phyloP scores from a whole-genome alignment of 306 rosid species.

The Dicorynia guianensis region DNA sequence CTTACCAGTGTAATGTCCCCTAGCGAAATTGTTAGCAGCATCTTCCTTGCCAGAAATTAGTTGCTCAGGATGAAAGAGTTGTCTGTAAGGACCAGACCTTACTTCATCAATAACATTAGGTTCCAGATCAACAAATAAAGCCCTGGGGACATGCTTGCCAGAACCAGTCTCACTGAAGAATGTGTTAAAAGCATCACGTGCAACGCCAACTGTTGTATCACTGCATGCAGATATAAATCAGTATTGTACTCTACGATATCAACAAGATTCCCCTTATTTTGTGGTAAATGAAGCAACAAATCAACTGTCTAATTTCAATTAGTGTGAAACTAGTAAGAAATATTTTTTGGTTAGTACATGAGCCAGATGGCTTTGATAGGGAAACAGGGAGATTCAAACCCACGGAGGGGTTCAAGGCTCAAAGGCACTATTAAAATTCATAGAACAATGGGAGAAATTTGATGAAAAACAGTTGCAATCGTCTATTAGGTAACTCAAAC shows the following conservation, averaged over 20 bases:
- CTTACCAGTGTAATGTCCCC: constrained; percentile 78
- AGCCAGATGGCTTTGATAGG: no score
- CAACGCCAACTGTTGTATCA: constrained; percentile 51
- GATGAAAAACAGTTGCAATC: neutral
- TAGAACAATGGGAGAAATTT: neutral
- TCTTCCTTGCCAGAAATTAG: constrained; percentile 82
- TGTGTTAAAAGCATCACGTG: constrained; percentile 71
- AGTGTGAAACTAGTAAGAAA: no score
- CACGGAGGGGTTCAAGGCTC: no score
- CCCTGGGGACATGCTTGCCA: constrained; percentile 79
- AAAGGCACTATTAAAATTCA: no score
- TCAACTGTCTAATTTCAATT: no score
- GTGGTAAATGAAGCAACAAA: neutral
- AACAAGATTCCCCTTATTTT: no score
- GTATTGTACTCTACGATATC: no score
- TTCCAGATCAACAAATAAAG: constrained; percentile 77
- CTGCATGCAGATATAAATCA: constrained; percentile 53
- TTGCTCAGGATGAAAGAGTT: constrained; percentile 79
- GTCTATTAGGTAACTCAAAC: neutral
- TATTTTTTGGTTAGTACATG: no score
- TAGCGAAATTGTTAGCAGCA: constrained; percentile 80
- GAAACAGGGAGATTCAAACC: neutral
- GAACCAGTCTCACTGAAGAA: constrained; percentile 76
- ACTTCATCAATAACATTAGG: constrained; percentile 78
- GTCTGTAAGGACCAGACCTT: constrained; percentile 64